Base-by-base conservation (phyloP, 176 grass and related monocot species). In the Lolium multiflorum region DNA sequence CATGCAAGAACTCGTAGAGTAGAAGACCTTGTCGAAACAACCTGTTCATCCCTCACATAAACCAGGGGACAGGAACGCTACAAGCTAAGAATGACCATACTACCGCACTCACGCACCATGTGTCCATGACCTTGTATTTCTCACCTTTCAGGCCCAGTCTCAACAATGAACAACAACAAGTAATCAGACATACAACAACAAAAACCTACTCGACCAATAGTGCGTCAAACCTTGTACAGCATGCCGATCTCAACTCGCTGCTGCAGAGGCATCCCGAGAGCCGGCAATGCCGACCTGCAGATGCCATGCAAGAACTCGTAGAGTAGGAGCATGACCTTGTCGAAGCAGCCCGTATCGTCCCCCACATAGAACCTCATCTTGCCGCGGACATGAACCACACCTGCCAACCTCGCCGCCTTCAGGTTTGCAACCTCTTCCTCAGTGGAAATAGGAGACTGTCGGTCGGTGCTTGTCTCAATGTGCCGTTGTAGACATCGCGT, bases 231-330 rank as follows among this genome's bases (percentile, higher is more conserved):
- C 85, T 92, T 92, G 79, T 86, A 94, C 8, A 97, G 35, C 92
- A 94, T 94, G 47, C 92, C 92, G 44, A 97, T 94, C 86, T 94
- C 95, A n/a, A 97, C 89, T 50, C 86, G 86, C 71, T 94, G 89
- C 24, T 89, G 85, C 85, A 92, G 83, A 20, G 92, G 92, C 76
- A 91, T 76, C 26, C 78, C 85, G 12, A 94, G 71, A 70, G 84
- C 62, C 4, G 95, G 95, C 77, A 97, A 84, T 0, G 86, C 86
- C 1, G 95, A 92, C 50, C 86, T 81, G 75, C 95, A 94, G 65
- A 91, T 92, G 79, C 87, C 84, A 76, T 97, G 90, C 58, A 94
- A 68, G 89, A 94, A 94, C 81, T 97, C 90, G 48, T 94, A 97
- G 82, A 89, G 94, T 11, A 84, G 49, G 31, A 94, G 86, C 86